These are phyloP conservation scores for Penicillium aurantiogriseum DNA, from an alignment of 2,329 filamentous ascomycete species.

Conservation along the genomic window DNA sequence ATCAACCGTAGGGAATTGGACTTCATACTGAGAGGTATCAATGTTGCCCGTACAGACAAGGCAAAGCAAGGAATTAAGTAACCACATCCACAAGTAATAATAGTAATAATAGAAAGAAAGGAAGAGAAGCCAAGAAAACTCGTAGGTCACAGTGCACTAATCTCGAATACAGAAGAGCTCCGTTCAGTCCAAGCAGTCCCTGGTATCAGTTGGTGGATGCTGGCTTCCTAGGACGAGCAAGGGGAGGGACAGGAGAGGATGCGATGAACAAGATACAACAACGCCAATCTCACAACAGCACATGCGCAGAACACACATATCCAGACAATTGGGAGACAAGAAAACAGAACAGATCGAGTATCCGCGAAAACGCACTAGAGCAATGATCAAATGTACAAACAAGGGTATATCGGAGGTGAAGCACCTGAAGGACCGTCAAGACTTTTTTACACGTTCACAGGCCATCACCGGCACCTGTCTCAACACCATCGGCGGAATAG, in stretches of 20 bases:
- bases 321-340: constrained; percentile 29
- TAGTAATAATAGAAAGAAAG: constrained; percentile 33
- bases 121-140: constrained; percentile 27
- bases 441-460: constrained; percentile 37
- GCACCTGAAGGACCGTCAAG: constrained; percentile 35
- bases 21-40: constrained; percentile 15
- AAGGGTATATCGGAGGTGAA: constrained; percentile 40
- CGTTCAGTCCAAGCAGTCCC: constrained; percentile 15
- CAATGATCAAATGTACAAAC: constrained; percentile 38
- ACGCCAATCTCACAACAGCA: constrained; percentile 35
- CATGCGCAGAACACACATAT: constrained; percentile 27
- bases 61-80: constrained; percentile 25
- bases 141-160: constrained; percentile 32
- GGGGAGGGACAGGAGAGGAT: constrained; percentile 15
- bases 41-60: constrained; percentile 15
- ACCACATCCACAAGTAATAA: constrained; percentile 25
- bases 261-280: constrained; percentile 36
- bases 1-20: constrained; percentile 5
- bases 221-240: constrained; percentile 14
- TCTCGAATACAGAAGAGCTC: constrained; percentile 24
- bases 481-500: constrained; percentile 44
- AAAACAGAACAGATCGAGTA: constrained; percentile 20
- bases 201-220: constrained; percentile 15
- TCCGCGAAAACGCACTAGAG: constrained; percentile 26
- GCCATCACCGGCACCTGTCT: constrained; percentile 41